A percentile compares a stretch with the other conserved stretches of the same genome.
These are phyloP conservation scores for Dentiscutata heterogama DNA, from an alignment of 371 early-diverging fungal species.

Conservation along the genomic window DNA sequence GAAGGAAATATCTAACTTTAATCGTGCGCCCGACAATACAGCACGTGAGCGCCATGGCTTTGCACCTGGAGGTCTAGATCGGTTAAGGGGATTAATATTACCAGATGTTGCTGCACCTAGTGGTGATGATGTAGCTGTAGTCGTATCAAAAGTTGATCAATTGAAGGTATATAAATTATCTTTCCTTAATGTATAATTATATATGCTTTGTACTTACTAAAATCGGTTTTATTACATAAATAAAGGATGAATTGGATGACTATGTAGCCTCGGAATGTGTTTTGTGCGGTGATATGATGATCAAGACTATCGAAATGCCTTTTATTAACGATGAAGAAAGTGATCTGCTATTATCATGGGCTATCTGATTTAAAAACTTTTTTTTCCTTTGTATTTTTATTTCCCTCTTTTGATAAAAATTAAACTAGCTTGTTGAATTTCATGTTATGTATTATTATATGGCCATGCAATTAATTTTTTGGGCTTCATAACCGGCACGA, in stretches of 20 bases:
- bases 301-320: conserved; percentile 80
- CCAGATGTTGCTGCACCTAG: conserved; percentile 49
- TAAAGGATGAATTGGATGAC: conserved; percentile 81
- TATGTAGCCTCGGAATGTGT: conserved; percentile 87
- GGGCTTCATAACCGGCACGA: no score
- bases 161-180: conserved; percentile 42
- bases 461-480: no score
- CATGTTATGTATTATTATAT: no score
- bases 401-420: no score
- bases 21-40: conserved; percentile 23
- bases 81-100: conserved; percentile 35
- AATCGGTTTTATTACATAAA: conserved; percentile 20
- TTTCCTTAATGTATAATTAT: not conserved
- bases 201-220: not conserved
- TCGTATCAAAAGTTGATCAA: conserved; percentile 57
- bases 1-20: conserved; percentile 50
- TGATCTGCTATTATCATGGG: conserved; percentile 66
- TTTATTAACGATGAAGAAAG: conserved; percentile 70
- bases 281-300: conserved; percentile 91
- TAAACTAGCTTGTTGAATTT: no score
- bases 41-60: conserved; percentile 22
- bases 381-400: not conserved
- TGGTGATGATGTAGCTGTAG: conserved; percentile 54
- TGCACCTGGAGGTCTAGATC: conserved; percentile 25
- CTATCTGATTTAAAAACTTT: conserved; percentile 56